Percentiles rank a stretch among this genome's conserved stretches.
phyloP scores from a whole-genome alignment of 2,329 filamentous ascomycete species.

The Hymenoscyphus occultus region DNA sequence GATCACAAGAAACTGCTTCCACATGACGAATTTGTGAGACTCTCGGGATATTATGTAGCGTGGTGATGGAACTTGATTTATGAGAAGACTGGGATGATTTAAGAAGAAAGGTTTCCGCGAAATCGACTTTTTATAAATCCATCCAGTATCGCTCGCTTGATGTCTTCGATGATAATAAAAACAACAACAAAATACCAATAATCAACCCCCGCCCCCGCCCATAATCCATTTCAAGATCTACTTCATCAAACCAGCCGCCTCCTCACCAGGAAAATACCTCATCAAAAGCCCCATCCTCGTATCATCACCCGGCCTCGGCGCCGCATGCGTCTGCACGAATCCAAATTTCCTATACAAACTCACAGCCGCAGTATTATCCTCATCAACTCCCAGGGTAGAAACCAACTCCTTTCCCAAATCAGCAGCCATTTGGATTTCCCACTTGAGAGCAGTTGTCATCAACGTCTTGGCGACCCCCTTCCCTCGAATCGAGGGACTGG shows the following conservation, averaged over 20 bases:
- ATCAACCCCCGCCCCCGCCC: neutral
- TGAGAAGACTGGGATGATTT: neutral
- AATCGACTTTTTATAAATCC: no score
- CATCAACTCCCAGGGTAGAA: constrained; percentile 38
- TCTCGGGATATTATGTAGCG: neutral
- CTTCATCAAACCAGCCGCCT: neutral
- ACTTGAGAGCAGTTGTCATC: constrained; percentile 32
- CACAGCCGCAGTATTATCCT: constrained; percentile 36
- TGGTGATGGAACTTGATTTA: neutral
- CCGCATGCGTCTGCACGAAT: constrained; percentile 33
- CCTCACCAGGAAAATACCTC: constrained; percentile 19
- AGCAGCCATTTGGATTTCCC: constrained; percentile 30
- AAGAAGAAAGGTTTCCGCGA: neutral
- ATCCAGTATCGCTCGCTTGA: no score
- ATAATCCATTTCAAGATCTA: neutral
- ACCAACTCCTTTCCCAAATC: constrained; percentile 26
- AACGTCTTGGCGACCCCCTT: constrained; percentile 38
- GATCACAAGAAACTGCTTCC: constrained; percentile 3
- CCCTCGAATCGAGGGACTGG: constrained; percentile 38
- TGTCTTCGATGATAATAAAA: no score
- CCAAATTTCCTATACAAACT: constrained; percentile 39
- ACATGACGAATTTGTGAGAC: neutral
- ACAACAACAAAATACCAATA: neutral
- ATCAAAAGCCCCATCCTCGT: constrained; percentile 22
- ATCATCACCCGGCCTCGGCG: constrained; percentile 13